A percentile compares a stretch with the other conserved stretches of the same genome.
Evolutionary conservation across 371 early-diverging fungal species (phyloP).

Genomic region (Mucor circinelloides): DNA sequence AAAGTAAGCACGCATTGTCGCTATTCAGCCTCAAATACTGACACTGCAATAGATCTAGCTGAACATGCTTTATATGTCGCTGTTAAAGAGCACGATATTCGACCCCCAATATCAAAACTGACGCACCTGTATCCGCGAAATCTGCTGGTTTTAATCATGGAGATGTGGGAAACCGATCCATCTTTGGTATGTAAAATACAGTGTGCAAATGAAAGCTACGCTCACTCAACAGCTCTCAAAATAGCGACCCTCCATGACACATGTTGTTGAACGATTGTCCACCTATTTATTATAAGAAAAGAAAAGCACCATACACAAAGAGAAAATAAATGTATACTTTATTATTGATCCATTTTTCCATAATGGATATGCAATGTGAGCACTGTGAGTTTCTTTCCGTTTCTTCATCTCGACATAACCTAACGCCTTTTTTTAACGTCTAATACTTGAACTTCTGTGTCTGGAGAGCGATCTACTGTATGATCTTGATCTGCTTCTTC

Average conservation of each 20-base stretch:
- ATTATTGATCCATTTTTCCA: background rate
- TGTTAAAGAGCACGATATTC: slow-evolving; percentile 62
- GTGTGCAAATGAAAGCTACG: background rate
- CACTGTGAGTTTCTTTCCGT: background rate
- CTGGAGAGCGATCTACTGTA: slow-evolving; percentile 24
- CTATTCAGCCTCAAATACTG: background rate
- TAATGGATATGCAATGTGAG: background rate
- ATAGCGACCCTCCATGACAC: slow-evolving; percentile 33
- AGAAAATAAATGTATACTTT: background rate
- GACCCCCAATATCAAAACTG: slow-evolving; percentile 67
- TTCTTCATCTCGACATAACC: background rate
- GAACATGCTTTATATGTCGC: slow-evolving; percentile 45
- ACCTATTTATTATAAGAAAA: slow-evolving; percentile 14
- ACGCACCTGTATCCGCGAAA: slow-evolving; percentile 56
- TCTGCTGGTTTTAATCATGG: slow-evolving; percentile 64
- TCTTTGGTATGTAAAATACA: slow-evolving; percentile 38
- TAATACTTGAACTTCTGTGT: slow-evolving; percentile 15
- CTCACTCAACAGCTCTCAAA: background rate
- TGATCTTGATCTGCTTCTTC: slow-evolving; percentile 17
- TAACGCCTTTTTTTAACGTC: background rate
- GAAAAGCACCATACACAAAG: background rate
- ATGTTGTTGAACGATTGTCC: slow-evolving; percentile 31
- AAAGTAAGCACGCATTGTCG: slow-evolving; percentile 34
- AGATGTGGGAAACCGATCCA: slow-evolving; percentile 77
- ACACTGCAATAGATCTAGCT: slow-evolving; percentile 20